Conservation (phyloP, 106 monocot species). For the Alisma plantagoaquatica region DNA sequence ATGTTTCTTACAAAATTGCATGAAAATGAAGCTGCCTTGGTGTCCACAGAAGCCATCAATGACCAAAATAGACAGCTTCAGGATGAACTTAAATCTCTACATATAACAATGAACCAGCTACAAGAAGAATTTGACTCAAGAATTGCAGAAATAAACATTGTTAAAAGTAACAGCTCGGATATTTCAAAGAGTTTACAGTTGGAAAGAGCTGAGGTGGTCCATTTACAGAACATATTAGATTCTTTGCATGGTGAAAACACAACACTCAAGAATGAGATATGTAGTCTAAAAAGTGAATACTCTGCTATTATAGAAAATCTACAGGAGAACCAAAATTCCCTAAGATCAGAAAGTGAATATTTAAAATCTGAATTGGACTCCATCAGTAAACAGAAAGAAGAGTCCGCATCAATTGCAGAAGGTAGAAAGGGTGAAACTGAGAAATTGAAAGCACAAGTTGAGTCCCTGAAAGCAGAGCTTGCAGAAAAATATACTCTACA, state of each 20-base stretch:
- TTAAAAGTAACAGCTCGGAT: constrained; percentile 9
- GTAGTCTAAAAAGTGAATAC: constrained; percentile 21
- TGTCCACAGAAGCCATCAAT: not conserved
- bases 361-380: constrained; percentile 11
- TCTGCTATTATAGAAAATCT: constrained; percentile 11
- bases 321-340: constrained; percentile 12
- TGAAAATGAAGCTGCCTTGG: constrained; percentile 5
- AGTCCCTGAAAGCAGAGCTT: constrained; percentile 32
- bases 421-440: constrained; percentile 28
- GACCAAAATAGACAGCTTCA: constrained; percentile 4
- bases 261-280: constrained; percentile 12
- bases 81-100: constrained; percentile 17
- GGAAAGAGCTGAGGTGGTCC: not conserved
- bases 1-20: constrained; percentile 7
- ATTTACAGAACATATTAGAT: not conserved
- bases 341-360: too few relatives aligned
- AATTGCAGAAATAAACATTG: constrained; percentile 13
- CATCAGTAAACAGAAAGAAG: not conserved
- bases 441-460: constrained; percentile 17
- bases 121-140: constrained; percentile 26
- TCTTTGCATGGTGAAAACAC: constrained; percentile 21
- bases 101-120: constrained; percentile 10
- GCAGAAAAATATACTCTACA: constrained; percentile 22
- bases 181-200: constrained; percentile 16
- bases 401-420: constrained; percentile 15